Evolutionary conservation across 108 stramenopile species (phyloP), one percentile per base, ranked within the genome.

Genomic region (Discostella pseudostelligera): DNA sequence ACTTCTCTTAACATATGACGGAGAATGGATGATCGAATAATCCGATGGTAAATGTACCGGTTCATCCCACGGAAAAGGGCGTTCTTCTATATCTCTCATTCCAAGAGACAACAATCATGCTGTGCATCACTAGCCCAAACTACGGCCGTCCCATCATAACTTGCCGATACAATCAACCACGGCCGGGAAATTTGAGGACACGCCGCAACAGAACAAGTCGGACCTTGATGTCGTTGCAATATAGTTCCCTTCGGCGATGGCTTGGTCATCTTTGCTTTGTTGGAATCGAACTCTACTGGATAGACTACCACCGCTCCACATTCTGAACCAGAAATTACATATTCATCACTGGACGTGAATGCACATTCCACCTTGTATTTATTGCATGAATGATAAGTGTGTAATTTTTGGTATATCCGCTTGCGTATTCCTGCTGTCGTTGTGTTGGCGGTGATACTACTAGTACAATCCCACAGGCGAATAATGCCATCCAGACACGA

Each of bases 401-500:
- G 53, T 1, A 67, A 22, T 28, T 67, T 74, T 56, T 62, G 59
- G 43, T 46, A 67, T 11, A 67, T 55, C 29, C 8, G 61, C 59
- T 11, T 59, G n/a, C n/a, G n/a, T n/a, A n/a, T n/a, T n/a, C n/a
- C 22, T 54, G 67, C 74, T 9, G 82, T 81, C 56, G 85, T 83
- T 45, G 85, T 84, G 76, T 20, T 81, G 22, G 32, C 39, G 3
- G 48, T 79, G 1, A 42, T 64, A 16, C 40, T 60, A 9, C 39
- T 39, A 14, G 25, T 17, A 35, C 51, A 16, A 25, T 84, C 85
- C 58, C 86, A 62, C 22, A 93, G 37, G 12, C 88, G 88, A 64
- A 93, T 89, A 13, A 79, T 73, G 3, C 86, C 86, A 72, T 93
- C 88, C 62, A 89, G 69, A 62, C 92, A 89, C 10, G 84, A 83